These are phyloP conservation scores for Eucalyptus virginea DNA, from an alignment of 345 rosid species.

Conservation along the genomic window DNA sequence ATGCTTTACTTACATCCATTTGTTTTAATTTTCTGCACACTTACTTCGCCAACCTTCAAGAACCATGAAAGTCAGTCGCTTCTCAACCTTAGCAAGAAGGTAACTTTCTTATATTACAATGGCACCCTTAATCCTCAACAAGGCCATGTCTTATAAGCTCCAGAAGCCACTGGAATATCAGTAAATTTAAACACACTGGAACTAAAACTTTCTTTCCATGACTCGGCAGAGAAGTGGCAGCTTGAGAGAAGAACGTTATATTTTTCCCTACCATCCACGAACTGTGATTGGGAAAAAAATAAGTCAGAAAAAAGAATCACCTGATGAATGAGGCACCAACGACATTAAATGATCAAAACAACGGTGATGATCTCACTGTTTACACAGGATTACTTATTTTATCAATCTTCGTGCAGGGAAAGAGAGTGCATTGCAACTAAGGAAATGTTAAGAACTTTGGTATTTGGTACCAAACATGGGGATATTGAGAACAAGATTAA, in stretches of 20 bases:
- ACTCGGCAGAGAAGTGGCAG: not conserved
- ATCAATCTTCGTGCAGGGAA: not conserved
- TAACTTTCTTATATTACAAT: not conserved
- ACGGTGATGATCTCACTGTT: not conserved
- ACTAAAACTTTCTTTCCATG: not conserved
- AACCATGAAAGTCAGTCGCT: no score
- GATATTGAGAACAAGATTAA: not conserved
- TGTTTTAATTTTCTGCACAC: no score
- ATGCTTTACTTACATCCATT: no score
- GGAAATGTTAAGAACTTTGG: not conserved
- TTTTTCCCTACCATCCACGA: not conserved
- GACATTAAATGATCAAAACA: not conserved
- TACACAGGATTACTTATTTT: not conserved
- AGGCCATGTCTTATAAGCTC: not conserved
- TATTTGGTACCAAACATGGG: not conserved
- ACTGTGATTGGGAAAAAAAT: not conserved
- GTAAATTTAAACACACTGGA: not conserved
- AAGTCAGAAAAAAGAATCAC: not conserved
- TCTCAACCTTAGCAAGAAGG: not conserved
- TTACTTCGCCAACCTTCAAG: no score
- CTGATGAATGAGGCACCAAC: not conserved
- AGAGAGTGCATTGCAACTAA: not conserved
- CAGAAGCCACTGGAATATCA: not conserved
- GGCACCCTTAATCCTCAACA: not conserved
- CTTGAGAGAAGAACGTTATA: not conserved